Base-by-base conservation (phyloP, 345 rosid species). In the Ceriops tagal region DNA sequence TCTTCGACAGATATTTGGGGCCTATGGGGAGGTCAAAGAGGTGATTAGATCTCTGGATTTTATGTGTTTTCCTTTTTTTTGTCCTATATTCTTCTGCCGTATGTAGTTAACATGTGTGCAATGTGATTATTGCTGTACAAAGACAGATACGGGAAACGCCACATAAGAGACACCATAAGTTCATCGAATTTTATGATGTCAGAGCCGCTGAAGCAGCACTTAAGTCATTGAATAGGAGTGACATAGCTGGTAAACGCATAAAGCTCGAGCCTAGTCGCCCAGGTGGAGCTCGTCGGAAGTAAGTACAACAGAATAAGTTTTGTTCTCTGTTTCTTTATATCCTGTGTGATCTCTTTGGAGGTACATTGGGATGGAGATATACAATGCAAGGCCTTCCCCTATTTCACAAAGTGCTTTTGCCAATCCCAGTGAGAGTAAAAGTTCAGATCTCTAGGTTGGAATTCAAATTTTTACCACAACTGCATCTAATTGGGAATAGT, bases 251-350 rank as follows among this genome's bases (percentile, higher is more conserved):
- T 9, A 89, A 89, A 79, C 90, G 92, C 73, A 87, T 89, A 67
- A 89, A 89, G 80, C 88, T 89, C 66, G 96, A 89, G 77, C 96
- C 88, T 70, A 89, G 96, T 76, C 92, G 96, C 32, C 96, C 92
- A 64, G 96, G 92, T 72, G 96, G 96, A 72, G 88, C 90, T 65
- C 92, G 96, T 61, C 59, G 82, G 78, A 77, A 71, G 80, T 77
- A 63, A 67, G 80, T 58, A 58, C n/a, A 8, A 56, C 5, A 43
- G 16, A 24, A 56, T 15, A 56, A 1, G 5, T 56, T 21, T 56
- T 27, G 16, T 24, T 24, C 59, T 56, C 5, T 55, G 19, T 26
- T 4, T n/a, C 16, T 56, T n/a, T 56, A 10, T n/a, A 39, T 10
- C 11, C 55, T 39, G 13, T 37, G 22, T n/a, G 43, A 60, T 9